These are phyloP conservation scores for Cylindrotheca fusiformis DNA, from an alignment of 108 stramenopile species.

Conservation along the genomic window DNA sequence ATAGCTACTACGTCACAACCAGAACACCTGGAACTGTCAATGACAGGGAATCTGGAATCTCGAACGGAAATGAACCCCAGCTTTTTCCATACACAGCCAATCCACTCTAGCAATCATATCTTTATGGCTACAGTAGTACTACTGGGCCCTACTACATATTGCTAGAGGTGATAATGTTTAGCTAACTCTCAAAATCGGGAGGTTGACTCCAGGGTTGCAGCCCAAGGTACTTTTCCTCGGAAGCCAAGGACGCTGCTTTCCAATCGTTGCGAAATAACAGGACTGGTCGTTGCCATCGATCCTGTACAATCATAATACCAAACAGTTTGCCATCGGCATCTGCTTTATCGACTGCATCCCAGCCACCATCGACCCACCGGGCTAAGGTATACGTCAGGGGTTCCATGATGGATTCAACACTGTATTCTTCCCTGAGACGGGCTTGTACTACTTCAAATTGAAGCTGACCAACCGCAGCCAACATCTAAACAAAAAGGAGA, in stretches of 20 bases:
- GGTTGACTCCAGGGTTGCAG: slow-evolving; percentile 74
- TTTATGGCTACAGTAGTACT: not conserved
- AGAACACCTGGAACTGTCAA: too few relatives aligned
- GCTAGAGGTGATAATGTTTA: not conserved
- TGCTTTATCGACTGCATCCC: slow-evolving; percentile 93
- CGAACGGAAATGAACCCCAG: too few relatives aligned
- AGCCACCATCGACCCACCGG: slow-evolving; percentile 91
- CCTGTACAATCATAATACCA: slow-evolving; percentile 89
- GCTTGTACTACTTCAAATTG: slow-evolving; percentile 96
- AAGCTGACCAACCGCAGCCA: slow-evolving; percentile 94
- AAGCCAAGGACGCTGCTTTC: slow-evolving; percentile 84
- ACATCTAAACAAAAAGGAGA: slow-evolving; percentile 31
- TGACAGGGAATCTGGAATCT: too few relatives aligned
- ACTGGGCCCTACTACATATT: not conserved
- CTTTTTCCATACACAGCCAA: too few relatives aligned
- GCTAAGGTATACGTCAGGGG: slow-evolving; percentile 87
- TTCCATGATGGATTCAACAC: slow-evolving; percentile 84
- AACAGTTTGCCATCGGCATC: slow-evolving; percentile 89
- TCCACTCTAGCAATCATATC: too few relatives aligned
- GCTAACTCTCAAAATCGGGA: slow-evolving; percentile 55
- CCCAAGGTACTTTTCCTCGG: slow-evolving; percentile 73
- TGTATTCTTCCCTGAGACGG: slow-evolving; percentile 88
- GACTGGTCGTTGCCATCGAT: slow-evolving; percentile 89
- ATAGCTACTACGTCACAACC: too few relatives aligned
- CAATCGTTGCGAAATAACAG: slow-evolving; percentile 94